These are phyloP conservation scores for Paecilomyces variotii DNA, from an alignment of 2,329 filamentous ascomycete genomes.

Conservation along the genomic window DNA sequence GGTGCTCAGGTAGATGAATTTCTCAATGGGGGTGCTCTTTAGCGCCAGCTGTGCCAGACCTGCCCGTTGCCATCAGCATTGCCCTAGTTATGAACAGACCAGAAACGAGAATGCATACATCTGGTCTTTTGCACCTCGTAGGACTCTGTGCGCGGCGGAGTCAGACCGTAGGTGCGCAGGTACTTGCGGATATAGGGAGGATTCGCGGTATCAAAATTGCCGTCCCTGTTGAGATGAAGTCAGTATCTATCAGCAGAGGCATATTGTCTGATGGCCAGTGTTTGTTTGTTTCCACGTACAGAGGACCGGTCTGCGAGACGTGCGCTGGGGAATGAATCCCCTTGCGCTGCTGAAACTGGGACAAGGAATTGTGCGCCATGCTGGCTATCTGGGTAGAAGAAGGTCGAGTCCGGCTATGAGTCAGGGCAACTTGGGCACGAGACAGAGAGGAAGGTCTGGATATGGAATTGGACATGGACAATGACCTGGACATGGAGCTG, in stretches of 20 bases:
- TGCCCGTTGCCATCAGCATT: constrained; percentile 9
- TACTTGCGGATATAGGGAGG: constrained; percentile 44
- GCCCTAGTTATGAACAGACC: neutral
- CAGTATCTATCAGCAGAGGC: neutral
- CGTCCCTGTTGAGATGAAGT: constrained; percentile 21
- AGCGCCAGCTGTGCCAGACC: constrained; percentile 40
- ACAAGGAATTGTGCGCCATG: neutral
- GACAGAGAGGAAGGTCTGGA: neutral
- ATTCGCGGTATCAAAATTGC: constrained; percentile 43
- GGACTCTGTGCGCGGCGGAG: constrained; percentile 41
- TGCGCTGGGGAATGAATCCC: neutral
- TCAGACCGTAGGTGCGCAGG: constrained; percentile 43
- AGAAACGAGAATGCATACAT: constrained; percentile 23
- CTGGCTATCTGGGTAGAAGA: neutral
- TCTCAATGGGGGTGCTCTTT: constrained; percentile 41
- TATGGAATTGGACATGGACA: neutral
- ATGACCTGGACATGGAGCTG: neutral
- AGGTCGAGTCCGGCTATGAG: neutral
- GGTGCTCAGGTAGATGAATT: constrained; percentile 43
- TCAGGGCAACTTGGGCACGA: neutral
- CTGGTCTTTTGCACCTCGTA: constrained; percentile 43
- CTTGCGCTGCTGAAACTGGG: neutral
- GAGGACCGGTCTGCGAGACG: neutral
- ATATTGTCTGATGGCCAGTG: neutral
- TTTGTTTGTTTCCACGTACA: neutral